A percentile compares a stretch with the other conserved stretches of the same genome.
phyloP scores from a whole-genome alignment of 768 basidiomycete species.

The Rhizopogon roseolus region DNA sequence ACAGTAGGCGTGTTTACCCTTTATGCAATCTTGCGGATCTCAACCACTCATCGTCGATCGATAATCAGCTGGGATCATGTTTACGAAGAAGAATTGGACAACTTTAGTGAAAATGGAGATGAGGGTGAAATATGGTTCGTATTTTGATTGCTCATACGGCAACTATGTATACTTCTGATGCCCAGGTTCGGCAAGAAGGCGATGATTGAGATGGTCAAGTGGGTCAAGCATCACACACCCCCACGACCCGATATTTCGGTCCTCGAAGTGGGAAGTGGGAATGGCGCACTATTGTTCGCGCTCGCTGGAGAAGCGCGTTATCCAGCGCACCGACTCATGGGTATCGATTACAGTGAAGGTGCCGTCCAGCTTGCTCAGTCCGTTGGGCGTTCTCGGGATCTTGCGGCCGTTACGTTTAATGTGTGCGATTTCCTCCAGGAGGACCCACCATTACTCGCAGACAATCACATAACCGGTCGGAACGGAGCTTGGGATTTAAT shows the following conservation, averaged over 20 bases:
- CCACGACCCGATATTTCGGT: conserved; percentile 42
- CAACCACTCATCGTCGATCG: background rate
- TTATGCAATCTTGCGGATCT: background rate
- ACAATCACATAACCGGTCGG: conserved; percentile 5
- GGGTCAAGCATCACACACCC: conserved; percentile 56
- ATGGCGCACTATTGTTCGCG: conserved; percentile 71
- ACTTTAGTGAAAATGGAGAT: conserved; percentile 75
- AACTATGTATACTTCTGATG: background rate
- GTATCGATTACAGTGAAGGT: conserved; percentile 75
- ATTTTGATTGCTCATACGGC: background rate
- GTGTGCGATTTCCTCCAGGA: conserved; percentile 63
- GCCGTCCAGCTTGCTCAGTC: conserved; percentile 60
- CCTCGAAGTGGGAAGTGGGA: conserved; percentile 78
- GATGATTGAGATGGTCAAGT: conserved; percentile 75
- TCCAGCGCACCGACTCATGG: conserved; percentile 42
- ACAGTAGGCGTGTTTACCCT: conserved; percentile 46
- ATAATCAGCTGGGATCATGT: conserved; percentile 68
- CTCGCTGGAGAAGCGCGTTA: conserved; percentile 63
- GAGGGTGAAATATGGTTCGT: conserved; percentile 82
- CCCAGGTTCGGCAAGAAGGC: conserved; percentile 76
- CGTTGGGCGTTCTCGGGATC: conserved; percentile 44
- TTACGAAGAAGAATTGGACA: conserved; percentile 64
- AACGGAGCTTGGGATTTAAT: conserved; percentile 60
- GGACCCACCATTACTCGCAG: conserved; percentile 33
- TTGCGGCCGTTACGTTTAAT: conserved; percentile 45